Base-by-base conservation (phyloP, 768 basidiomycete species). In the Mycena vitilis region DNA sequence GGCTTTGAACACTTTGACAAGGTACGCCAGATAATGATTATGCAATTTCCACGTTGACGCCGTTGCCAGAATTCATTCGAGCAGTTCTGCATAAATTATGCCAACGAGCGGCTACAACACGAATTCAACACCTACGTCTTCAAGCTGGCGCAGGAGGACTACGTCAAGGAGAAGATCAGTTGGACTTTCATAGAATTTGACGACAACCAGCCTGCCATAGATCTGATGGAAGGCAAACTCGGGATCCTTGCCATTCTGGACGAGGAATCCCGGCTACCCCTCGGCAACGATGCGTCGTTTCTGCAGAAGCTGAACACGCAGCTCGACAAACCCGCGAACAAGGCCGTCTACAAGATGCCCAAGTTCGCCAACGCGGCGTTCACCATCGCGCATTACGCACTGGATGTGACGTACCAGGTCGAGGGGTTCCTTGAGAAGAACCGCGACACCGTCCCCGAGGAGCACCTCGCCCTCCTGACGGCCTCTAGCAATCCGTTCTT, bases 151-250 rank as follows among this genome's bases (percentile, higher is more conserved):
- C 98, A 99, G 82, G 98, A 99, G 76, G 98, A 99, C 82, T 99
- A 99, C 77, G 89, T 98, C 60, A 94, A 96, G 69, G 98, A 99
- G 78, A 87, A 98, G 80, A 99, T 99, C 77, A 95, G 96, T 77
- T 99, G 98, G 98, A 98, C 95, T 9, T 99, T 99, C 81, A 99
- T 99, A 77, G 97, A 99, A 75, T 99, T 98, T 79, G 95, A 94
- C 8, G 98, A 99, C 80, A 99, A 99, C 75, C 98, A 99, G 78
- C 95, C 95, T 49, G 98, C 96, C 78, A 99, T 99, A 79, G 95
- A 99, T 77, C 90, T 98, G 69, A 98, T 99, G 76, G 98, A 99
- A 82, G 95, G 97, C 71, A 98, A 92, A 78, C 89, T 99, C 66
- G 98, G 98, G 65, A 93, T 99, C 47, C 85, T 99, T 55, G 90